Percentiles rank a stretch among this genome's conserved stretches.
Conservation (phyloP, 345 rosid species). For the Clausena lansium region DNA sequence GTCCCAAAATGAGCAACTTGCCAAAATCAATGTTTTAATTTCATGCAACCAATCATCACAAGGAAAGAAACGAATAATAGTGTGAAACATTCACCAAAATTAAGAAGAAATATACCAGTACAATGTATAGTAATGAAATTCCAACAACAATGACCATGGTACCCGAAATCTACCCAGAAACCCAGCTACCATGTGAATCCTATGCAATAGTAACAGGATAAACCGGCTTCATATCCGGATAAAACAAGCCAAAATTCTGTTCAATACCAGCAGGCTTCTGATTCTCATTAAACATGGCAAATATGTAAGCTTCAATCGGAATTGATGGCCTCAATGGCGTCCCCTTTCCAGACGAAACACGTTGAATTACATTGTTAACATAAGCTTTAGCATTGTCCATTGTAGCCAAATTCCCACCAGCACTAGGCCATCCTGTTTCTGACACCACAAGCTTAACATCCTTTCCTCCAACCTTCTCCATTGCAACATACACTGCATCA, state of each 20-base stretch:
- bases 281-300: background rate
- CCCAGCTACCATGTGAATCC: background rate
- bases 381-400: background rate
- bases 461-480: conserved; percentile 16
- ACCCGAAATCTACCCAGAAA: background rate
- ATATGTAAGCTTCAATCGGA: background rate
- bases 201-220: background rate
- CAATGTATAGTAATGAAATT: too few relatives aligned
- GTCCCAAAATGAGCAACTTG: too few relatives aligned
- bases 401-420: conserved; percentile 11
- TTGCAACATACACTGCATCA: conserved; percentile 13
- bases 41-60: too few relatives aligned
- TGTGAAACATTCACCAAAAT: too few relatives aligned
- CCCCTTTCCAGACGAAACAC: background rate
- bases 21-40: too few relatives aligned
- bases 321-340: background rate
- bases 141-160: background rate
- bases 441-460: conserved; percentile 12
- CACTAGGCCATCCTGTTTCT: conserved; percentile 26
- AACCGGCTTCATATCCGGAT: background rate
- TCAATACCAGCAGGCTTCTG: background rate
- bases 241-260: conserved; percentile 7
- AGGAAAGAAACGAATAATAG: too few relatives aligned
- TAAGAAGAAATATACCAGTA: too few relatives aligned
- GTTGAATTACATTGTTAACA: background rate